Evolutionary conservation across 1,284 basidiomycete species (phyloP).

Genomic region (Marasmius sp.): DNA sequence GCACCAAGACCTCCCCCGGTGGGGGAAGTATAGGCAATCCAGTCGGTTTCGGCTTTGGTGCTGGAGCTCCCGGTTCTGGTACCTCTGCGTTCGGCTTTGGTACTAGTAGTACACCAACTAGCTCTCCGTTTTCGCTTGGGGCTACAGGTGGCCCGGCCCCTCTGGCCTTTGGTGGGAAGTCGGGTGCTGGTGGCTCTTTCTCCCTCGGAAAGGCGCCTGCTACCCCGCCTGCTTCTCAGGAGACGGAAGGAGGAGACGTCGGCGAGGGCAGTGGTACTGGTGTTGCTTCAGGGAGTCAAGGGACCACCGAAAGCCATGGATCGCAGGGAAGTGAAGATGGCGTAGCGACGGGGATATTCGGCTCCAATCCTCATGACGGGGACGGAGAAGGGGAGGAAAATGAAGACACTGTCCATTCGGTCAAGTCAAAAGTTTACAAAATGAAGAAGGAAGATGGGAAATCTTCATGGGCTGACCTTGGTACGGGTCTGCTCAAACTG

Average conservation of each 20-base stretch:
- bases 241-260: not conserved
- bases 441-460: slow-evolving; percentile 57
- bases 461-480: slow-evolving; percentile 49
- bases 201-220: not conserved
- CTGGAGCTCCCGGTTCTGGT: slow-evolving; percentile 25
- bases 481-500: slow-evolving; percentile 59
- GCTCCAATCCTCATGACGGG: slow-evolving; percentile 51
- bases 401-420: slow-evolving; percentile 67
- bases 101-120: no score
- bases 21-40: slow-evolving; percentile 56
- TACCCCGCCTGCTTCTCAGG: not conserved
- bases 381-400: slow-evolving; percentile 84
- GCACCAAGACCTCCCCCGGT: slow-evolving; percentile 19
- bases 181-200: slow-evolving; percentile 15
- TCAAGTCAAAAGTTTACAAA: slow-evolving; percentile 64
- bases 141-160: not conserved
- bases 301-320: not conserved
- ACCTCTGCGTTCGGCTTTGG: not conserved
- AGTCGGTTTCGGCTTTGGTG: slow-evolving; percentile 57
- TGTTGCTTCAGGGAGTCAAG: not conserved
- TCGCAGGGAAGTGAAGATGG: slow-evolving; percentile 1
- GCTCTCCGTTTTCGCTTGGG: no score
- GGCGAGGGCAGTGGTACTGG: not conserved
- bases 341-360: slow-evolving; percentile 26
- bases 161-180: not conserved